Evolutionary conservation across 2,329 filamentous ascomycete genomes (phyloP), one percentile per base, ranked within the genome.

Genomic region (Pestalotiopsis sp.): DNA sequence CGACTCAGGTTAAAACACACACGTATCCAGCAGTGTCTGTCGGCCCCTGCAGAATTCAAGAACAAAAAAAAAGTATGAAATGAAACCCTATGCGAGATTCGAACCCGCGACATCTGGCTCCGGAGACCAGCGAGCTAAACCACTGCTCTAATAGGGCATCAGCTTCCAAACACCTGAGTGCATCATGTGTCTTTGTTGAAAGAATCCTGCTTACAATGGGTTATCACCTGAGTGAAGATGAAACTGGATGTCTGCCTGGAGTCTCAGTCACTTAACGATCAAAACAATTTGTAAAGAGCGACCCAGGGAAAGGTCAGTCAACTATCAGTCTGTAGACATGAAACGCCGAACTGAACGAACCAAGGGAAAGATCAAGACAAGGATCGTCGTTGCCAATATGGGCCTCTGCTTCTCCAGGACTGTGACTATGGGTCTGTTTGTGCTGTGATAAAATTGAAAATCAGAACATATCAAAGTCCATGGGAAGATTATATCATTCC

Each of bases 71-170:
- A 23, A 49, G 17, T 20, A 65, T 52, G 2, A 56, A 23, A 27
- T 23, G 12, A 17, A 66, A 39, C 64, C 36, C 49, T 31, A 59
- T 59, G 52, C 52, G 56, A 39, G 64, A 66, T 66, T 66, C 64
- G 64, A 66, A 66, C 64, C 36, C 64, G 52, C 52, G 64, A 45
- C 56, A n/a, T 38, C 25, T 23, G 64, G 52, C 31, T 59, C 20
- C 64, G 64, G 64, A 60, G n/a, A 66, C 52, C 64, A 23, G 41
- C 23, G 64, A 41, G 52, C 52, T 66, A 66, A 59, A 66, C 64
- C 64, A 66, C 64, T 66, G 52, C 52, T 41, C 64, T 36, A 66
- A 59, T 59, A 31, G 49, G 36, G 64, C 56, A 1, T 45, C 9
- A 5, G 3, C 11, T 17, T 52, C 17, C 7, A 23, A n/a, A n/a